These are phyloP conservation scores for Xylariaceae sp. DNA, from an alignment of 2,329 filamentous ascomycete species.

Conservation along the genomic window DNA sequence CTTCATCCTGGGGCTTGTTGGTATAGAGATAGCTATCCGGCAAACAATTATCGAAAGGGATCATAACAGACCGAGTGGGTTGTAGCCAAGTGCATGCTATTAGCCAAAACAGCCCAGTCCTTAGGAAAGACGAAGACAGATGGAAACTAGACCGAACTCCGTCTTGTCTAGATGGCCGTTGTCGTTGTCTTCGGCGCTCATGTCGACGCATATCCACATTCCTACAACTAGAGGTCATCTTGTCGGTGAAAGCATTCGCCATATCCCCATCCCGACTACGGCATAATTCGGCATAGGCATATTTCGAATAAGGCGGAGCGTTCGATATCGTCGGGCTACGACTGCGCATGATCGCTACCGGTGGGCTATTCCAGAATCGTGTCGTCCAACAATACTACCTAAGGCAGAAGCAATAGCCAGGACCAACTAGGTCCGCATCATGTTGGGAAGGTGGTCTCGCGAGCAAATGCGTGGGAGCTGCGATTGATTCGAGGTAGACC, in stretches of 20 bases:
- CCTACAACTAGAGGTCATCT: conserved; percentile 17
- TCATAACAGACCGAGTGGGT: conserved; percentile 63
- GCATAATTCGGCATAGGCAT: conserved; percentile 13
- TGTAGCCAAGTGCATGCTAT: conserved; percentile 43
- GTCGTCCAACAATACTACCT: conserved; percentile 22
- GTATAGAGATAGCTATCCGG: conserved; percentile 59
- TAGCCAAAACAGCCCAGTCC: conserved; percentile 27
- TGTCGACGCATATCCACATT: conserved; percentile 1
- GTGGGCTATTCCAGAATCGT: conserved; percentile 17
- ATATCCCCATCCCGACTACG: conserved; percentile 22
- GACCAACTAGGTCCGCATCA: conserved; percentile 33
- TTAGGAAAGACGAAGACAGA: conserved; percentile 7
- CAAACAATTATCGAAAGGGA: conserved; percentile 87
- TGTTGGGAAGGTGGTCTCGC: conserved; percentile 27
- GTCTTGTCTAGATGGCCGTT: conserved; percentile 1
- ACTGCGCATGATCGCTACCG: conserved; percentile 35
- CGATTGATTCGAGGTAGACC: conserved; percentile 18
- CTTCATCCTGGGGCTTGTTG: conserved; percentile 44
- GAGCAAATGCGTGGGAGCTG: conserved; percentile 9
- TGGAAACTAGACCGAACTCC: neutral
- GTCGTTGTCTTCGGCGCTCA: neutral
- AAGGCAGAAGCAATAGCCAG: conserved; percentile 18
- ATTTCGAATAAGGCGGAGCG: conserved; percentile 12
- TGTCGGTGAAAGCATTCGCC: conserved; percentile 12
- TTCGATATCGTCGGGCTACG: conserved; percentile 16